Base-by-base conservation (phyloP, 805 yeast genomes). In the Hanseniaspora thailandica region DNA sequence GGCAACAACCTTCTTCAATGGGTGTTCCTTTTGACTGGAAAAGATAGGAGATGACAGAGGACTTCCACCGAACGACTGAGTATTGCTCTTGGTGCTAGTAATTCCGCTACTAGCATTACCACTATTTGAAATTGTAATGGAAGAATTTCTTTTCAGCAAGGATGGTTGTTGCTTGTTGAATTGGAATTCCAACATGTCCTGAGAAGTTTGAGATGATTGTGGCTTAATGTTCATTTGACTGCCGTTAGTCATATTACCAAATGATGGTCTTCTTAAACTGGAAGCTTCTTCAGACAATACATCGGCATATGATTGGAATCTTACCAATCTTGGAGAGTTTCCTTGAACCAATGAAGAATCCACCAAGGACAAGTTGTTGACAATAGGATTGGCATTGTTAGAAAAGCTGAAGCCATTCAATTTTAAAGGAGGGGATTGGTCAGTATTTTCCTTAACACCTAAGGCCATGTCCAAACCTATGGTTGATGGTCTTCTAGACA, bases 271-370 rank as follows among this genome's bases (percentile, higher is more conserved):
- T 65, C 84, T 76, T 51, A 78, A 73, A 46, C 69, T 62, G 30
- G 63, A 62, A 60, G 81, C 84, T 65, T 83, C 90, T 59, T 77
- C 80, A 57, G 72, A 76, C 56, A 84, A 74, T 77, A 86, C 76
- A 60, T 86, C 95, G 3, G 90, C 94, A 65, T 83, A 86, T 2
- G 88, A 81, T 62, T 79, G 82, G 63, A 85, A 85, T 36, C 71
- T 69, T 39, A 75, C 57, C 4, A 62, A 58, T 39, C 61, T 61
- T 30, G 62, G 57, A 12, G 43, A 58, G 26, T 33, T 30, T 33
- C 53, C 53, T 13, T 49, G 47, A 10, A 43, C 20, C 15, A 41
- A 19, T 13, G 33, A 20, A 33, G 53, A 49, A 4, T 49, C 47
- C 9, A 13, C 35, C 22, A 34, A 8, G 4, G 50, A 17, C 39